A percentile compares a stretch with the other conserved stretches of the same genome.
Evolutionary conservation across 352 stramenopile genomes (phyloP).

Genomic region (Phytophthora constricta): DNA sequence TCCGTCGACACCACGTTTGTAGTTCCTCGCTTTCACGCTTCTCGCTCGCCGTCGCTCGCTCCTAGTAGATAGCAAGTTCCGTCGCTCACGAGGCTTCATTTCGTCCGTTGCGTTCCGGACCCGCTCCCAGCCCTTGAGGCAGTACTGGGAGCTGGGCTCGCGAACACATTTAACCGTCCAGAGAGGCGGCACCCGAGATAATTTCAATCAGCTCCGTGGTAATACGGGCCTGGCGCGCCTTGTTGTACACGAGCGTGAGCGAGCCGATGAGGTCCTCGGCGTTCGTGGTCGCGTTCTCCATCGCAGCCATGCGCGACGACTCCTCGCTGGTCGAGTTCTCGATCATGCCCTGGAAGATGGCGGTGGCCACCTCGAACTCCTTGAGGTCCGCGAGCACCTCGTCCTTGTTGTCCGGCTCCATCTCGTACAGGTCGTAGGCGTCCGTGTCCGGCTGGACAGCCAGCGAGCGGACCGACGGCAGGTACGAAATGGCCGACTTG

Average conservation of each 20-base stretch:
- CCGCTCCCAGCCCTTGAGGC: slow-evolving; percentile 21
- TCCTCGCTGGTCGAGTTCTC: slow-evolving; percentile 98
- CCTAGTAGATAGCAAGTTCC: slow-evolving; percentile 27
- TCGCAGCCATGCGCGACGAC: slow-evolving; percentile 98
- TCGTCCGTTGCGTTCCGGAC: slow-evolving; percentile 29
- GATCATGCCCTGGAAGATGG: slow-evolving; percentile 97
- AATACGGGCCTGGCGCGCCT: slow-evolving; percentile 95
- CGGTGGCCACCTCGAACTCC: slow-evolving; percentile 92
- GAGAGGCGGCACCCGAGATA: slow-evolving; percentile 96
- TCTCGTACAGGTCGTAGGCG: slow-evolving; percentile 94
- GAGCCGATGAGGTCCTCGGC: slow-evolving; percentile 97
- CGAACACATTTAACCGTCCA: slow-evolving; percentile 85
- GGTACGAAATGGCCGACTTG: slow-evolving; percentile 96
- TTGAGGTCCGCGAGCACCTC: slow-evolving; percentile 97
- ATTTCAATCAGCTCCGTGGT: slow-evolving; percentile 98
- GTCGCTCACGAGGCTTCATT: slow-evolving; percentile 21
- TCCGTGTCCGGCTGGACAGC: slow-evolving; percentile 67
- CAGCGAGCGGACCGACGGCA: slow-evolving; percentile 90
- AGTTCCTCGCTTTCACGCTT: slow-evolving; percentile 33
- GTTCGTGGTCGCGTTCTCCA: slow-evolving; percentile 99
- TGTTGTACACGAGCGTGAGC: slow-evolving; percentile 91
- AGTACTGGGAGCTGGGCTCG: slow-evolving; percentile 15
- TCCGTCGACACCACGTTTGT: slow-evolving; percentile 41
- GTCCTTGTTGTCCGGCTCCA: slow-evolving; percentile 98
- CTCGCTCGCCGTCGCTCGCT: slow-evolving; percentile 21